These are phyloP conservation scores for Drechmeria coniospora DNA, from an alignment of 2,329 filamentous ascomycete species.

Conservation along the genomic window DNA sequence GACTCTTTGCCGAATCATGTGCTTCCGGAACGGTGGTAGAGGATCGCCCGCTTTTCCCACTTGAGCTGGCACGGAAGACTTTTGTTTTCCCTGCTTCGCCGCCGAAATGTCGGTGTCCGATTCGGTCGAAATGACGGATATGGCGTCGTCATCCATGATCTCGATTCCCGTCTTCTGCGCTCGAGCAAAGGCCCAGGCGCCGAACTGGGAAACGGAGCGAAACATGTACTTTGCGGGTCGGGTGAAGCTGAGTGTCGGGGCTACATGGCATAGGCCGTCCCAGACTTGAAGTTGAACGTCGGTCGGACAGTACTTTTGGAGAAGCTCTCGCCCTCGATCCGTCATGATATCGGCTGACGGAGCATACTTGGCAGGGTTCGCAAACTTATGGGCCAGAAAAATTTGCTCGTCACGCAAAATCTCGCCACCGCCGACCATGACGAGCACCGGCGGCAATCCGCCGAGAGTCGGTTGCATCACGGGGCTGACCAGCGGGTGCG, in stretches of 20 bases:
- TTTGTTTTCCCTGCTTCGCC: conserved; percentile 7
- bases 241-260: conserved; percentile 87
- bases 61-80: conserved; percentile 13
- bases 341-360: conserved; percentile 49
- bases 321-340: conserved; percentile 39
- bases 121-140: conserved; percentile 54
- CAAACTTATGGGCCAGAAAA: conserved; percentile 87
- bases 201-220: conserved; percentile 79
- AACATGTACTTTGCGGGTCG: conserved; percentile 96
- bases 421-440: conserved; percentile 80
- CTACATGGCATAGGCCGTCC: conserved; percentile 89
- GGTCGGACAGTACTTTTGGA: conserved; percentile 63
- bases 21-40: conserved; percentile 60
- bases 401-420: conserved; percentile 88
- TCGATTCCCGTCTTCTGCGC: conserved; percentile 70
- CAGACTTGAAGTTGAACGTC: conserved; percentile 90
- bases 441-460: conserved; percentile 72
- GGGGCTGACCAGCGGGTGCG: conserved; percentile 81
- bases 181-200: conserved; percentile 74
- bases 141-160: conserved; percentile 62
- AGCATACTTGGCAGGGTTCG: conserved; percentile 63
- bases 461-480: conserved; percentile 77
- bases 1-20: conserved; percentile 88
- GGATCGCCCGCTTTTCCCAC: conserved; percentile 80
- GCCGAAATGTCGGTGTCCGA: conserved; percentile 15